Percentiles rank a stretch among this genome's conserved stretches.
Evolutionary conservation across 208 protist species (phyloP).

Genomic region (Zelonia costaricensis): DNA sequence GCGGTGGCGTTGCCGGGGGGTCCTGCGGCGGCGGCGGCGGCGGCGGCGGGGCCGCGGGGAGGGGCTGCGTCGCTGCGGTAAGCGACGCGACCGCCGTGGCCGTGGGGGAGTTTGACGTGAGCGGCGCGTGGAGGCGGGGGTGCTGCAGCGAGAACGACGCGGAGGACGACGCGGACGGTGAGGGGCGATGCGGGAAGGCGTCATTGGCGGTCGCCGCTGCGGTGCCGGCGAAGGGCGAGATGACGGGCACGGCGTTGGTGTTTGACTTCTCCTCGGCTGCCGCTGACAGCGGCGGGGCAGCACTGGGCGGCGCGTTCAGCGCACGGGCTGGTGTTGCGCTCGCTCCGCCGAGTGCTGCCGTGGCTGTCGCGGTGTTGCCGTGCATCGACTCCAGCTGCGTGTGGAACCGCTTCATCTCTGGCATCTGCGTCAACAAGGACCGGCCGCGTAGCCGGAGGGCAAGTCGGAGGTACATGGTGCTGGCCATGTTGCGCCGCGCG

Average conservation of each 20-base stretch:
- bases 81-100: no score
- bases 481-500: slow-evolving; percentile 25
- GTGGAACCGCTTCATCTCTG: slow-evolving; percentile 22
- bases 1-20: background rate
- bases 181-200: no score
- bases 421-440: slow-evolving; percentile 33
- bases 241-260: background rate
- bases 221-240: background rate
- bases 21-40: no score
- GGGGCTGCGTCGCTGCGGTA: no score
- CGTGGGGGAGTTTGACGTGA: no score
- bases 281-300: background rate
- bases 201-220: background rate
- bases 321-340: no score
- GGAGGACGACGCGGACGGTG: no score
- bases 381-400: slow-evolving; percentile 22
- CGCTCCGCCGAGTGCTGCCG: background rate
- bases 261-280: background rate
- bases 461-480: slow-evolving; percentile 39
- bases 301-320: no score
- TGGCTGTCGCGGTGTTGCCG: background rate
- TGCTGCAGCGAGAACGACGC: no score
- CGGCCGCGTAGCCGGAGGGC: slow-evolving; percentile 40
- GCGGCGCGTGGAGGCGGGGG: no score
- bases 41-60: background rate